phyloP scores from a whole-genome alignment of 352 stramenopile species.

The Globisporangium rhizosaccharum region DNA sequence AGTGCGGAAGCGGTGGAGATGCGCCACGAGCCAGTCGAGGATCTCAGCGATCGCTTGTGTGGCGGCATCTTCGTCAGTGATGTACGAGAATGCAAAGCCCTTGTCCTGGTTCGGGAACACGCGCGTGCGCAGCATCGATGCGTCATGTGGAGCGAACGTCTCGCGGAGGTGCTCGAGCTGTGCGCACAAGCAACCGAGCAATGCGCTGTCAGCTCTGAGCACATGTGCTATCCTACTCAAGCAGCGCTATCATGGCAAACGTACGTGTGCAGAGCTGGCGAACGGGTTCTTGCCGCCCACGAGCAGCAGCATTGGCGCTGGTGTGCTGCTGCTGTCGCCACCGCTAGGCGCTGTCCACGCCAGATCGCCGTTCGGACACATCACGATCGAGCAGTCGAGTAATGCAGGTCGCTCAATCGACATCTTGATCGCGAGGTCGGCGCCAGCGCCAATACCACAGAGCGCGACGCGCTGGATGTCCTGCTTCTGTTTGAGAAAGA shows the following conservation, averaged over 20 bases:
- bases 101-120: constrained; percentile 69
- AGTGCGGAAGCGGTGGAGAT: constrained; percentile 79
- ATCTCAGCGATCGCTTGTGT: constrained; percentile 83
- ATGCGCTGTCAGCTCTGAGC: too few relatives aligned
- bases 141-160: constrained; percentile 21
- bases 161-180: constrained; percentile 53
- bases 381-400: constrained; percentile 62
- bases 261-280: constrained; percentile 54
- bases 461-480: constrained; percentile 71
- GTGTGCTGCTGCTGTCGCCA: constrained; percentile 5
- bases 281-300: constrained; percentile 62
- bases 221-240: neutral
- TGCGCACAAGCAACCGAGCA: neutral
- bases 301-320: constrained; percentile 56
- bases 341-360: constrained; percentile 19
- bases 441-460: constrained; percentile 56
- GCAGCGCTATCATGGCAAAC: constrained; percentile 5
- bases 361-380: constrained; percentile 60
- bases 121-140: constrained; percentile 25
- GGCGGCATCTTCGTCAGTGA: constrained; percentile 86
- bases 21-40: constrained; percentile 79
- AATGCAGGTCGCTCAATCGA: constrained; percentile 31
- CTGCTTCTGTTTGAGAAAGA: constrained; percentile 63
- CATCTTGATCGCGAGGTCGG: constrained; percentile 65
- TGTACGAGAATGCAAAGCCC: constrained; percentile 84